Evolutionary conservation across 495 filamentous ascomycete genomes (phyloP), one percentile per base, ranked within the genome.

Genomic region (Penicillium mononematosum): DNA sequence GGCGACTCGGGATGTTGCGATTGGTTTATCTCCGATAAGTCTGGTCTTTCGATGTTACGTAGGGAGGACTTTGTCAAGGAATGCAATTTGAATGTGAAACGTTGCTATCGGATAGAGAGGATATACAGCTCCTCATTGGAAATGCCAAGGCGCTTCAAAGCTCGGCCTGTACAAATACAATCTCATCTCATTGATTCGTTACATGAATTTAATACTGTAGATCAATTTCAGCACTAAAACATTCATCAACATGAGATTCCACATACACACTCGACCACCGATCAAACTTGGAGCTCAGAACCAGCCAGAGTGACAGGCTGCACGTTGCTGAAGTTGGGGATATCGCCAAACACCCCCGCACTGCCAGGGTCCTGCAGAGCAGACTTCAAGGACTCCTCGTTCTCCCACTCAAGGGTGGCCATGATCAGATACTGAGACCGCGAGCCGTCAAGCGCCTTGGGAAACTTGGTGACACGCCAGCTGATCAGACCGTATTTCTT

Each of bases 251-350:
- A 45, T 10, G 45, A 3, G 19, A 11, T 32, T 20, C 16, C 27
- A 20, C 45, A 16, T 34, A 48, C 45, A 11, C 9, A 20, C 16
- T 16, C 29, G 16, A 31, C 7, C 27, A 6, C 10, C 29, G 8
- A 17, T 31, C 3, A 27, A 31, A 11, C 29, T 51, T 47, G 59
- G 7, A 65, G 48, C 5, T 47, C 45, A 14, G 14, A 12, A 17
- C 66, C 66, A 7, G 56, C 56, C 24, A 69, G n/a, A 43, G 66
- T 66, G 19, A 69, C 46, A 47, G 66, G 63, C 50, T 59, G 41
- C 56, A 34, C 47, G 50, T 69, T 69, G 60, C 63, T 69, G 59
- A 69, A 69, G 58, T 69, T 69, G 47, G 63, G 46, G 31, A 69
- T 62, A 54, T 69, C 66, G n/a, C 7, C 58, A 25, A 69, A 69